Base-by-base conservation (phyloP, 306 rosid genomes). In the Cicer bijugum region DNA sequence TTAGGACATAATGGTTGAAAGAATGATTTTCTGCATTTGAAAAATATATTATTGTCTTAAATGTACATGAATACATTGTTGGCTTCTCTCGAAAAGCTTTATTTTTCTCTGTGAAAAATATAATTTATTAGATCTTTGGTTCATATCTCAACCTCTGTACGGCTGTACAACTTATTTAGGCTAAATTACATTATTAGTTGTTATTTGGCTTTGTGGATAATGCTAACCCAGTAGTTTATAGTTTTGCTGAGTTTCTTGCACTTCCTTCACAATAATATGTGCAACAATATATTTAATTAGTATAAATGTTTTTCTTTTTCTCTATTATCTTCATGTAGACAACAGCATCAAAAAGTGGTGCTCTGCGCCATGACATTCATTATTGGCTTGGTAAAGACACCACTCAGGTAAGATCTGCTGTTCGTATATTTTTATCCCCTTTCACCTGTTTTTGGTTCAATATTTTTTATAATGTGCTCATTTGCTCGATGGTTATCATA, bases 361-460 rank as follows among this genome's bases (percentile, higher is more conserved):
- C 96, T 64, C 71, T 95, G 84, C 93, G 86, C 79, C 83, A 92
- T 77, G 97, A 95, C 75, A 89, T 95, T 76, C 99, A 95, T 84
- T 95, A 91, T 76, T 95, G 99, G 99, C 90, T 95, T 74, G 99
- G 99, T 68, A 92, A 88, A 84, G 92, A 88, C 79, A 92, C 97
- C 69, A 86, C 90, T 75, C 97, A 90, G 88, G 99, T 88, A 78
- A 75, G 72, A 68, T 68, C 57, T 82, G 40, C 9, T 59, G 75
- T 56, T 57, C 53, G 43, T 9, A 46, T 12, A 37, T 63, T 71
- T 15, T 28, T 58, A 51, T 42, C 23, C 12, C 11, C 45, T 40
- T 75, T 59, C 9, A n/a, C 17, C 38, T 37, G 5, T 43, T 38
- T 81, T 46, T 15, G 45, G 46, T 76, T 46, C 79, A n/a, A 33